Base-by-base conservation (phyloP, 257 asterid species). In the Solanum medicagineum region DNA sequence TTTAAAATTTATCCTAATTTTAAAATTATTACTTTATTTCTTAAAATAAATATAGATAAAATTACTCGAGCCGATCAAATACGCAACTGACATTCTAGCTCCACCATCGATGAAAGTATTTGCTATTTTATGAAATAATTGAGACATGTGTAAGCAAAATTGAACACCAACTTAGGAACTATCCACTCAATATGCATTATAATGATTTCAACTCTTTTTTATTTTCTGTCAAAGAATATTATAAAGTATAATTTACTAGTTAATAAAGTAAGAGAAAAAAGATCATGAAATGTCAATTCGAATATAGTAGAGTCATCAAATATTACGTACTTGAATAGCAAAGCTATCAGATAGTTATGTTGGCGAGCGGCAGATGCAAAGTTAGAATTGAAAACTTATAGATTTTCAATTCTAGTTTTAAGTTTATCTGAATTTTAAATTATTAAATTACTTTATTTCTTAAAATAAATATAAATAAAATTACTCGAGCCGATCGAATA, bases 141-240 rank as follows among this genome's bases (percentile, higher is more conserved):
- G 2, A 65, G 1, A 0, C 0, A 0, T 12, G 20, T 2, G 1
- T 26, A 29, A 26, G 1, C 0, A 6, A 2, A 0, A 0, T 0
- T 6, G n/a, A 24, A 63, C 57, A 53, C 11, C n/a, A 65, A 29
- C 8, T 7, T 29, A 65, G 0, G 1, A 32, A 29, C 6, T 36
- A 66, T 66, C 20, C n/a, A 32, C 47, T 66, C 49, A 75, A 75
- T 36, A 19, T 63, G 26, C 42, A 63, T 2, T 26, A 6, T 63
- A 24, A 62, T 24, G 19, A 17, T 62, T 24, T 22, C 9, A 24
- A 14, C 42, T 24, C 36, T 69, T 68, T 36, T 36, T 36, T 36
- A 36, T 16, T 60, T 0, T 7, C 0, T 68, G 51, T 36, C 77
- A 1, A 69, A 66, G 1, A 16, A 68, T 36, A 36, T 29, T 66